A percentile compares a stretch with the other conserved stretches of the same genome.
Conservation (phyloP, 257 asterid genomes). For the Forsythia suspensa region DNA sequence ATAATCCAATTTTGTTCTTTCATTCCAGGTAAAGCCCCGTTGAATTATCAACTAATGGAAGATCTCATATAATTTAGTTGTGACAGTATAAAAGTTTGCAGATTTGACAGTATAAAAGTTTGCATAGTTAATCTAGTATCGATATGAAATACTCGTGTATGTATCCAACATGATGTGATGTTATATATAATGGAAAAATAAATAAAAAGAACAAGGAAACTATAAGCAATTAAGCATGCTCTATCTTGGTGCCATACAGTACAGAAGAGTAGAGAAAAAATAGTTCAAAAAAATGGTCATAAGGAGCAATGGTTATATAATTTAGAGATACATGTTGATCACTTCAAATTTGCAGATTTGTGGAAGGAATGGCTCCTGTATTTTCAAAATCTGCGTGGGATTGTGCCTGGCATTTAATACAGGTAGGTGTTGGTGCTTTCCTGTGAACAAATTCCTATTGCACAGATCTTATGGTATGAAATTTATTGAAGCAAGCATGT, state of each 20-base stretch:
- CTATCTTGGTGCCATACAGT: background rate
- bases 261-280: background rate
- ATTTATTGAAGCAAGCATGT: background rate
- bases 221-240: background rate
- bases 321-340: slow-evolving; percentile 10
- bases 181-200: background rate
- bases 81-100: no score
- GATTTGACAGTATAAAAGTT: no score
- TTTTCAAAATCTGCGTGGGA: slow-evolving; percentile 95
- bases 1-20: no score
- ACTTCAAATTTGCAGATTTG: slow-evolving; percentile 61
- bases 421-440: slow-evolving; percentile 38
- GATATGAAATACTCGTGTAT: background rate
- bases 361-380: slow-evolving; percentile 99
- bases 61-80: no score
- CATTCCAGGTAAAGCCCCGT: no score
- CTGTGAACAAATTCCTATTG: background rate
- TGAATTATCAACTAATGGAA: no score
- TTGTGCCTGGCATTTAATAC: slow-evolving; percentile 99
- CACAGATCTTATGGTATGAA: background rate
- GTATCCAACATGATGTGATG: background rate
- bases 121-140: background rate
- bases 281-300: background rate
- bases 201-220: background rate
- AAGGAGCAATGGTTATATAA: background rate